Evolutionary conservation across 2,329 filamentous ascomycete species (phyloP).

Genomic region (Emergomyces africanus): DNA sequence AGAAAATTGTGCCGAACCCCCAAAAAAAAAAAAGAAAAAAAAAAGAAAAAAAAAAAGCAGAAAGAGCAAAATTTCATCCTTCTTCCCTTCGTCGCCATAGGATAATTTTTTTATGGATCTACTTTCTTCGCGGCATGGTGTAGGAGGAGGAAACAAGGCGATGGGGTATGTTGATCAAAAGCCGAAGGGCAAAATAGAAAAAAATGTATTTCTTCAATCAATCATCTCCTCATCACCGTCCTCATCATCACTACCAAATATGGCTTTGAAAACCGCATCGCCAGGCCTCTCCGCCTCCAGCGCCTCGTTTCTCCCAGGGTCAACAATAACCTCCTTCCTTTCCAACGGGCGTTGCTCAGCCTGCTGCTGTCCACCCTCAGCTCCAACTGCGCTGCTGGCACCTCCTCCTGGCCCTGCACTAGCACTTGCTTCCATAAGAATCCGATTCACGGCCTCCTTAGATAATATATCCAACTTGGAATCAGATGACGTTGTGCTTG

Average conservation of each 20-base stretch:
- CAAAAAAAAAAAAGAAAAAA: no score
- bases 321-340: conserved; percentile 33
- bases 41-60: no score
- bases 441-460: conserved; percentile 42
- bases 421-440: conserved; percentile 37
- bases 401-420: conserved; percentile 13
- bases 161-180: background rate
- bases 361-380: conserved; percentile 6
- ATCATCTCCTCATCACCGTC: conserved; percentile 13
- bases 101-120: no score
- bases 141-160: no score
- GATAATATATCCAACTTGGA: conserved; percentile 38
- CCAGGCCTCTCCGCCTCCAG: conserved; percentile 61
- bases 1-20: no score
- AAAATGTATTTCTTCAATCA: background rate
- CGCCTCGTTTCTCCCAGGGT: conserved; percentile 66
- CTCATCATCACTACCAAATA: conserved; percentile 77
- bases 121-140: no score
- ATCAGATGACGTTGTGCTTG: conserved; percentile 19
- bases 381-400: background rate
- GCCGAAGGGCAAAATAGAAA: background rate
- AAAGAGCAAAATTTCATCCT: no score
- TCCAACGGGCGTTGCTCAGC: conserved; percentile 6
- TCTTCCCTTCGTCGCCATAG: no score
- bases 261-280: conserved; percentile 76